Evolutionary conservation across 768 basidiomycete genomes (phyloP).

Genomic region (Favolaschia claudopus): DNA sequence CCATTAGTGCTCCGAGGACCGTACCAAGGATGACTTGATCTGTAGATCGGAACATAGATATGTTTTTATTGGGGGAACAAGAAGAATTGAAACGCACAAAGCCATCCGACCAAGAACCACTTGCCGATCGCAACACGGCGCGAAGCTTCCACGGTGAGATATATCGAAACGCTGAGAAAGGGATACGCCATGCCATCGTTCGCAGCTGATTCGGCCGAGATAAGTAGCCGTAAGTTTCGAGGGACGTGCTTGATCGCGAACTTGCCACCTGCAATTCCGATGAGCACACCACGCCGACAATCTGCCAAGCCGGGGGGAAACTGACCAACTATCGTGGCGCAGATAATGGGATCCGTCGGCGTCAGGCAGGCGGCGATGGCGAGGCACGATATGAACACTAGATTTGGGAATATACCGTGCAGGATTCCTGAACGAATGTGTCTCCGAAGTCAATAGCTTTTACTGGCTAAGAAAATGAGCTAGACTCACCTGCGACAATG

Average conservation of each 20-base stretch:
- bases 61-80: background rate
- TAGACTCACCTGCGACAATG: conserved; percentile 64
- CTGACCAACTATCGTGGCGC: conserved; percentile 78
- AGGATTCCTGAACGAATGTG: conserved; percentile 58
- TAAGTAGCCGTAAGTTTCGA: conserved; percentile 75
- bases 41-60: conserved; percentile 63
- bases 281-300: background rate
- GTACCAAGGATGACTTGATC: conserved; percentile 86
- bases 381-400: conserved; percentile 78
- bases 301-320: background rate
- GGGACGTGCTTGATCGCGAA: conserved; percentile 78
- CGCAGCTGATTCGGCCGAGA: conserved; percentile 90
- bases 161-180: conserved; percentile 86
- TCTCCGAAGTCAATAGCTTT: background rate
- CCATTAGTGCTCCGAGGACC: conserved; percentile 67
- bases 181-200: conserved; percentile 98
- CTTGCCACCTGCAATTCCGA: conserved; percentile 59
- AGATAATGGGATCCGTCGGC: conserved; percentile 94
- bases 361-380: conserved; percentile 91
- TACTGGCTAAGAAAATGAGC: background rate
- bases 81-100: conserved; percentile 57
- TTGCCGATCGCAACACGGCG: conserved; percentile 71
- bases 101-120: conserved; percentile 89
- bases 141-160: conserved; percentile 77
- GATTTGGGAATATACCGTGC: conserved; percentile 71